Conservation (phyloP, 805 yeast species). For the Candida hungchunana region DNA sequence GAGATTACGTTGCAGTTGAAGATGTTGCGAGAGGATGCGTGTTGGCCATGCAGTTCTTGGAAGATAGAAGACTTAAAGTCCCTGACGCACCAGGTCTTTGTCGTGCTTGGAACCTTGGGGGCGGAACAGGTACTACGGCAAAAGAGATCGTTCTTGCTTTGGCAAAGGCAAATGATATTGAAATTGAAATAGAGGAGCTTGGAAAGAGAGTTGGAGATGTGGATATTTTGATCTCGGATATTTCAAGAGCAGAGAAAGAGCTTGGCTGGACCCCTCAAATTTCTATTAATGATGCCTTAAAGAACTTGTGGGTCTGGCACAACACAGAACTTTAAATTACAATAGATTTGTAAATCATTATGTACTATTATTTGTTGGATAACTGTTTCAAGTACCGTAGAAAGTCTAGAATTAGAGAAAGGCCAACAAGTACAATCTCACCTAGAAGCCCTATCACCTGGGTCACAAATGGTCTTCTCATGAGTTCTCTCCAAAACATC, state of each 20-base stretch:
- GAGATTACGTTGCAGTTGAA: conserved; percentile 79
- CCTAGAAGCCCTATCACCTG: conserved; percentile 6
- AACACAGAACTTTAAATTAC: too few relatives aligned
- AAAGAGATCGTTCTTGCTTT: conserved; percentile 66
- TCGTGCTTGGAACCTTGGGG: conserved; percentile 81
- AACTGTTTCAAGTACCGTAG: conserved; percentile 4
- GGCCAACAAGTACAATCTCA: conserved; percentile 11
- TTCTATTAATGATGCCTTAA: conserved; percentile 58
- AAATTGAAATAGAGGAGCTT: conserved; percentile 60
- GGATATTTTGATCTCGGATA: conserved; percentile 66
- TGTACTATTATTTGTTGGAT: background rate
- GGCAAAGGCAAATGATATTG: conserved; percentile 57
- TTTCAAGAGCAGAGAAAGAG: conserved; percentile 62
- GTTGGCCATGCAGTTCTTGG: conserved; percentile 60
- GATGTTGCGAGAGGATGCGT: conserved; percentile 78
- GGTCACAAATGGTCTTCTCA: conserved; percentile 6
- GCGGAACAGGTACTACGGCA: conserved; percentile 78
- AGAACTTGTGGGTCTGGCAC: conserved; percentile 78
- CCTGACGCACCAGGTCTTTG: conserved; percentile 40
- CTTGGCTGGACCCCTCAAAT: conserved; percentile 59
- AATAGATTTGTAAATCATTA: too few relatives aligned
- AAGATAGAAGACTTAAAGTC: conserved; percentile 18
- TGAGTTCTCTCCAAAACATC: conserved; percentile 1
- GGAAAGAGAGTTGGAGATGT: conserved; percentile 77
- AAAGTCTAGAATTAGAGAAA: conserved; percentile 6